Evolutionary conservation across 192 early-diverging fungal genomes (phyloP), one percentile per base, ranked within the genome.

Genomic region (Umbelopsis sp.): DNA sequence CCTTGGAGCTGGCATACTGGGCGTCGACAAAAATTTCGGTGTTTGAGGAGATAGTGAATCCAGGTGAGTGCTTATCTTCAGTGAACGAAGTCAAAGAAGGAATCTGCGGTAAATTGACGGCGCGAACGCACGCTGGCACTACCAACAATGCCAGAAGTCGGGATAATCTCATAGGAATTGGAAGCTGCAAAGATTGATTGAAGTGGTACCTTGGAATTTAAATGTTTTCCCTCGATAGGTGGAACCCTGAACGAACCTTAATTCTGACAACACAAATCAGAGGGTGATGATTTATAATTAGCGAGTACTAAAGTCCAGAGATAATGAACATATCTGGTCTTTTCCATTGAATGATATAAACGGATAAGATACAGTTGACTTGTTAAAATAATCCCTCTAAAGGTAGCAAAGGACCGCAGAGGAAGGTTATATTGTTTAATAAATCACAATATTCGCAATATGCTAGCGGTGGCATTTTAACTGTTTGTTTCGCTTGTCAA

Each of bases 51-150:
- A 66, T 45, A 35, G 41, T 20, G 23, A 66, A 66, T 20, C 65
- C 65, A 22, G 21, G 4, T 4, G 65, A 22, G 35, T 66, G 65
- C n/a, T 46, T 48, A 5, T 7, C 25, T 46, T 46, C 41, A 20
- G 23, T 48, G 65, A 66, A 66, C 10, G 41, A 35, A 21, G 65
- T 66, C 45, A 66, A 66, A 0, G 65, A 66, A 20, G 65, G 65
- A 8, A 66, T 66, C 25, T 66, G 65, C 8, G 65, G 65, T n/a
- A 66, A 25, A 46, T 8, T 61, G 55, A 30, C 33, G 16, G 55
- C 55, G 1, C 33, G 27, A 18, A 35, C 33, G 30, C 27, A 61
- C 1, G 27, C 6, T 25, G 18, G 30, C 55, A 25, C 33, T 25
- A 61, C 55, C 55, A 61, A 7, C 27, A 61, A 11, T 18, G 15